Evolutionary conservation across 371 early-diverging fungal species (phyloP).

Genomic region (Apophysomyces variabilis): DNA sequence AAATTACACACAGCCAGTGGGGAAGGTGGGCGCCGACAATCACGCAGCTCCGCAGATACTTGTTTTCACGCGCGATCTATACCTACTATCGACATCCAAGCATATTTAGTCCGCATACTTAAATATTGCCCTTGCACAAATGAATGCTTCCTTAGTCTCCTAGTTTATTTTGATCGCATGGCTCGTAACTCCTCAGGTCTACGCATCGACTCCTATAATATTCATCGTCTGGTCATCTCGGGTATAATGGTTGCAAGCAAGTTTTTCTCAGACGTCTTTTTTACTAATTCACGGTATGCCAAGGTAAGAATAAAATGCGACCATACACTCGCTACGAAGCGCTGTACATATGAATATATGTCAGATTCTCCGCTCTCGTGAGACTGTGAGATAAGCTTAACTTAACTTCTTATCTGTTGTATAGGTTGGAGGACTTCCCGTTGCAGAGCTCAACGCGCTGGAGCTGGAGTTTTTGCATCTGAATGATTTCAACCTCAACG

Average conservation of each 20-base stretch:
- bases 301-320: conserved; percentile 47
- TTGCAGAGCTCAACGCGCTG: conserved; percentile 87
- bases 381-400: background rate
- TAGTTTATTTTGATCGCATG: conserved; percentile 79
- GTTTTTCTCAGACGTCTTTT: conserved; percentile 84
- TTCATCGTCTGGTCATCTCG: conserved; percentile 83
- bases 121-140: conserved; percentile 86
- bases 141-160: conserved; percentile 75
- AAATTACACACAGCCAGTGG: conserved; percentile 20
- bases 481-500: conserved; percentile 77
- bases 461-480: conserved; percentile 85
- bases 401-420: background rate
- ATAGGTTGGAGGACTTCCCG: conserved; percentile 92
- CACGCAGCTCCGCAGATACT: conserved; percentile 19
- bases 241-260: conserved; percentile 78
- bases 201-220: conserved; percentile 78
- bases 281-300: conserved; percentile 82
- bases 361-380: conserved; percentile 8
- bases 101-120: conserved; percentile 76
- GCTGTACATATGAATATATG: conserved; percentile 2
- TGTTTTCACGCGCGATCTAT: conserved; percentile 72
- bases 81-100: conserved; percentile 67
- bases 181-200: conserved; percentile 48
- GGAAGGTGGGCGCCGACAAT: conserved; percentile 3
- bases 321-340: conserved; percentile 2